Percentiles rank a stretch among this genome's conserved stretches.
Evolutionary conservation across 352 stramenopile genomes (phyloP).

Genomic region (Phytophthora kernoviae): DNA sequence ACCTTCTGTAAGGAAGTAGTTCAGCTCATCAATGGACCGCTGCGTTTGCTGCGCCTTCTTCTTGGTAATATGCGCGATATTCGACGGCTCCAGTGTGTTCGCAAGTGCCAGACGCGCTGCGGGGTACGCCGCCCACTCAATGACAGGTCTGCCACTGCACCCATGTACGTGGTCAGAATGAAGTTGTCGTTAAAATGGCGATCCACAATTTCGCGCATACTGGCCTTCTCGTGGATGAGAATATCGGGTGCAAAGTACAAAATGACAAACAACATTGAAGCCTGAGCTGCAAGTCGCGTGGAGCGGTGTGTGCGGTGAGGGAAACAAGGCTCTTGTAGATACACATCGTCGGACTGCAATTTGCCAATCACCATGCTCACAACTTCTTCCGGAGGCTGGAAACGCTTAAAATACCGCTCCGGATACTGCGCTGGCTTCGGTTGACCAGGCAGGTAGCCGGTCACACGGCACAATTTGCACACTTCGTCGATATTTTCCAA

Average conservation of each 20-base stretch:
- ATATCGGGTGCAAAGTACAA: constrained; percentile 94
- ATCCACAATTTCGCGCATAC: constrained; percentile 95
- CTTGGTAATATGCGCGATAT: constrained; percentile 90
- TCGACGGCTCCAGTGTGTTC: constrained; percentile 87
- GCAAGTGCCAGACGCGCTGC: constrained; percentile 89
- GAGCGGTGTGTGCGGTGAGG: constrained; percentile 93
- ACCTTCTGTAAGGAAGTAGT: constrained; percentile 92
- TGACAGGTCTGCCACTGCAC: constrained; percentile 91
- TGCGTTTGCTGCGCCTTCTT: constrained; percentile 87
- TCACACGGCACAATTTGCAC: constrained; percentile 90
- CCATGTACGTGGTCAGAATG: constrained; percentile 96
- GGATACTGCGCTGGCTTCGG: constrained; percentile 88
- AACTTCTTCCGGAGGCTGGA: constrained; percentile 86
- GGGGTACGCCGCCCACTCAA: constrained; percentile 91
- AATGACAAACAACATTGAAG: constrained; percentile 96
- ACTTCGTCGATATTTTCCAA: constrained; percentile 93
- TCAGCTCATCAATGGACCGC: constrained; percentile 88
- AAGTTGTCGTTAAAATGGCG: constrained; percentile 97
- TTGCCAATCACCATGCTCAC: constrained; percentile 94
- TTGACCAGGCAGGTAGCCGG: constrained; percentile 85
- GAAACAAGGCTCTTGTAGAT: constrained; percentile 91
- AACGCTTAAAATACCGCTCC: constrained; percentile 89
- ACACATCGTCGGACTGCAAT: constrained; percentile 95
- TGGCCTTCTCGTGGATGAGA: constrained; percentile 91
- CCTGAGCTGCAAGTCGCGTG: constrained; percentile 89